Conservation (phyloP, 2,329 filamentous ascomycete species). For the Amauroascus niger region DNA sequence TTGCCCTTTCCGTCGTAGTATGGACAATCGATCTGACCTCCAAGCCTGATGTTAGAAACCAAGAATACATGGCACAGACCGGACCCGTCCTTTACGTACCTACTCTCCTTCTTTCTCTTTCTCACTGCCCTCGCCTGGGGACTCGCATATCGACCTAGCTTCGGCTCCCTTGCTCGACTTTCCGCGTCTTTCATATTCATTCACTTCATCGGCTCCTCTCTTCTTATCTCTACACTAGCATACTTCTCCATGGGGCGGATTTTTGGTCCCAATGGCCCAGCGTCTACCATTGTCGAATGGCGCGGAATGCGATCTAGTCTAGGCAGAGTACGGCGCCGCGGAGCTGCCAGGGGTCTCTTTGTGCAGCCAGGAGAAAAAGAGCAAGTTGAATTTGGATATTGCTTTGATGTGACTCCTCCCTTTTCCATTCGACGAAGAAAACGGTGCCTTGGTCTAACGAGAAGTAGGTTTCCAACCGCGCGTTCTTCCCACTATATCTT, state of each 20-base stretch:
- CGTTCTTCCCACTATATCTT: constrained; percentile 58
- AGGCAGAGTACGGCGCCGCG: constrained; percentile 23
- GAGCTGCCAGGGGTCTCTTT: constrained; percentile 48
- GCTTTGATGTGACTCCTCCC: constrained; percentile 48
- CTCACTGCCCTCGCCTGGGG: constrained; percentile 50
- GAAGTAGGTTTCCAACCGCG: constrained; percentile 50
- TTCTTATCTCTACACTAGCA: constrained; percentile 52
- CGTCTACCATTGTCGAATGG: constrained; percentile 23
- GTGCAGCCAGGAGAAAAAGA: constrained; percentile 47
- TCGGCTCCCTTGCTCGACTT: constrained; percentile 40
- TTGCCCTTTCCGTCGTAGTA: constrained; percentile 12
- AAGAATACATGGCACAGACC: constrained; percentile 62
- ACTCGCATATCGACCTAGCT: constrained; percentile 43
- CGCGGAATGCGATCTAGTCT: constrained; percentile 23
- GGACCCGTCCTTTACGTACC: constrained; percentile 60
- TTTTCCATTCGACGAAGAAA: not conserved
- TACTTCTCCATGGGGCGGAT: constrained; percentile 56
- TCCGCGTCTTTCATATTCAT: constrained; percentile 43
- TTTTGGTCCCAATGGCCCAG: constrained; percentile 46
- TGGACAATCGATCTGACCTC: constrained; percentile 5
- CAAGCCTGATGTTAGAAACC: constrained; percentile 42
- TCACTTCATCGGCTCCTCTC: constrained; percentile 53
- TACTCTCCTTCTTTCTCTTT: constrained; percentile 56
- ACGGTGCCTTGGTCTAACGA: not conserved
- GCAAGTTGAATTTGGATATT: constrained; percentile 60